Evolutionary conservation across 2,329 filamentous ascomycete species (phyloP).

Genomic region (Cladosporium austrohemisphaericum): DNA sequence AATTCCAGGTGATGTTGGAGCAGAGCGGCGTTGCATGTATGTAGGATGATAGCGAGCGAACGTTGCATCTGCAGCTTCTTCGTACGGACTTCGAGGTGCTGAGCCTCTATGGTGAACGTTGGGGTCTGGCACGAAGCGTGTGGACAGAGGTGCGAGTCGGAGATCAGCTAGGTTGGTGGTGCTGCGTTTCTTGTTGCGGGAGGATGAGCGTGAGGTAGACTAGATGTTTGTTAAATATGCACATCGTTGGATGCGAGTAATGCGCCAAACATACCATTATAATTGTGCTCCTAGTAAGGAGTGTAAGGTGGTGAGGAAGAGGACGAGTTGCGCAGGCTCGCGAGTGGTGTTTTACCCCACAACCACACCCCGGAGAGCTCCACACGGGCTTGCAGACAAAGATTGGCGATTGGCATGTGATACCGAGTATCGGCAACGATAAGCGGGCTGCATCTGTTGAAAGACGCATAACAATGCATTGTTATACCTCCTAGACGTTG

Average conservation of each 20-base stretch:
- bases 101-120: conserved; percentile 28
- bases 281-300: neutral
- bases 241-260: neutral
- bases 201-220: conserved; percentile 27
- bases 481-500: too few species aligned
- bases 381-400: neutral
- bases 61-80: conserved; percentile 22
- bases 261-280: neutral
- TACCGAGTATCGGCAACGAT: neutral
- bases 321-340: too few species aligned
- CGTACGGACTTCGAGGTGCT: conserved; percentile 25
- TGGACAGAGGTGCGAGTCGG: conserved; percentile 57
- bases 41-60: conserved; percentile 36
- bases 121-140: conserved; percentile 37
- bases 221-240: neutral
- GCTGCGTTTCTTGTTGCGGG: conserved; percentile 43
- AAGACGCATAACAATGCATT: neutral
- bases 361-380: neutral
- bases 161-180: conserved; percentile 58
- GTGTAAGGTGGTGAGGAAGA: neutral
- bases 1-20: conserved; percentile 48
- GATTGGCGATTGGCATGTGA: conserved; percentile 16
- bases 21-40: conserved; percentile 48
- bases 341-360: neutral
- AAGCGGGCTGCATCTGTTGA: neutral